phyloP scores from a whole-genome alignment of 176 grass and related monocot genomes.

The Ensete ventricosum region DNA sequence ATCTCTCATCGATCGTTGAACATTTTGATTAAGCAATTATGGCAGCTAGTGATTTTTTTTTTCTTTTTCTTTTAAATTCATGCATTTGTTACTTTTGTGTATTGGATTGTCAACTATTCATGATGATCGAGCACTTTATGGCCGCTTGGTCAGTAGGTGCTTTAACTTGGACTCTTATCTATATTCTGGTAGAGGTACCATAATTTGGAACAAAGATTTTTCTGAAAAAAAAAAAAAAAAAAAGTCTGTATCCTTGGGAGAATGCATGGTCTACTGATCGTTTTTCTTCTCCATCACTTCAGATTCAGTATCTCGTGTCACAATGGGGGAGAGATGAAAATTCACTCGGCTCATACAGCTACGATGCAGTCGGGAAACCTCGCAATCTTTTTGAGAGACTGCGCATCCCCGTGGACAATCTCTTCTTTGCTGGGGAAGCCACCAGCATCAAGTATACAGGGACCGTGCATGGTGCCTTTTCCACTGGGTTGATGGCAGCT shows the following conservation, averaged over 20 bases:
- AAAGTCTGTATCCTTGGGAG: neutral
- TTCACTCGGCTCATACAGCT: constrained; percentile 86
- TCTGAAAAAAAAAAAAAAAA: neutral
- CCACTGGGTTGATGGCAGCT: constrained; percentile 77
- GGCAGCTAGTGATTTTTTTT: no score
- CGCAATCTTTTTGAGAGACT: constrained; percentile 72
- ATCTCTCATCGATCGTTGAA: no score
- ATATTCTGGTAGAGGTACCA: no score
- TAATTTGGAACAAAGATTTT: neutral
- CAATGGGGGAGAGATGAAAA: constrained; percentile 89
- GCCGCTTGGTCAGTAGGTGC: no score
- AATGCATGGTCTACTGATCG: neutral
- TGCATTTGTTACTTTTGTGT: no score
- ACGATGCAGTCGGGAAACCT: constrained; percentile 64
- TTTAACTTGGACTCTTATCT: no score
- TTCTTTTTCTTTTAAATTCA: neutral
- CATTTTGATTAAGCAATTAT: no score
- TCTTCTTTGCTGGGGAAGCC: constrained; percentile 95
- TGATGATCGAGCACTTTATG: no score
- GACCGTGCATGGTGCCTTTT: constrained; percentile 83
- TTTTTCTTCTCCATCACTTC: neutral
- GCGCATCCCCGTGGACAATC: constrained; percentile 84
- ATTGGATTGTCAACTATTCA: no score
- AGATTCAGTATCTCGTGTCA: constrained; percentile 88
- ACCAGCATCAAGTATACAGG: constrained; percentile 85